Evolutionary conservation across 768 basidiomycete genomes (phyloP).

Genomic region (Phylloporus sp.): DNA sequence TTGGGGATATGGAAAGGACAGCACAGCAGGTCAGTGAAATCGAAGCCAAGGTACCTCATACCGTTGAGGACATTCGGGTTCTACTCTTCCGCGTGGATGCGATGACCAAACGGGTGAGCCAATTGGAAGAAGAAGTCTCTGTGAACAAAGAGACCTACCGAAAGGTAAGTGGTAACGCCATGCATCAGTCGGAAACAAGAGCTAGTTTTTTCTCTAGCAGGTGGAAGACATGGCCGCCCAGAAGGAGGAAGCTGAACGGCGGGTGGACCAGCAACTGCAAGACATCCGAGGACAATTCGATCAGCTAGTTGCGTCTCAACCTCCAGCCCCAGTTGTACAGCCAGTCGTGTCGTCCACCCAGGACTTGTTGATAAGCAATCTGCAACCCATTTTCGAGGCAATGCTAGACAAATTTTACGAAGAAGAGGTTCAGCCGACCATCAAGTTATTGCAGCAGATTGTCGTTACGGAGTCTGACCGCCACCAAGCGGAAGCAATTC

Average conservation of each 20-base stretch:
- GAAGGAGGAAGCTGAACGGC: constrained; percentile 11
- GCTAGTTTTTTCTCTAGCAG: constrained; percentile 13
- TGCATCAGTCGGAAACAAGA: neutral
- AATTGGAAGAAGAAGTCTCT: constrained; percentile 23
- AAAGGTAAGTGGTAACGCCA: constrained; percentile 13
- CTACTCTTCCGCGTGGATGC: constrained; percentile 24
- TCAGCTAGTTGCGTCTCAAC: constrained; percentile 9
- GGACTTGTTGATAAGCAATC: constrained; percentile 14
- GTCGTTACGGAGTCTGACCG: constrained; percentile 14
- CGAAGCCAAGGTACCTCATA: constrained; percentile 20
- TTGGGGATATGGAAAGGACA: constrained; percentile 17
- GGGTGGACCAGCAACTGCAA: constrained; percentile 12
- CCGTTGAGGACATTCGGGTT: constrained; percentile 23
- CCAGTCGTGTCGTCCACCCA: neutral
- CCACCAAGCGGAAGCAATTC: constrained; percentile 20
- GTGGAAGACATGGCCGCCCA: constrained; percentile 14
- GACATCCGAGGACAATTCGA: constrained; percentile 17
- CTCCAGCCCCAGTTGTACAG: neutral
- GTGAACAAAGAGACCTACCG: constrained; percentile 10
- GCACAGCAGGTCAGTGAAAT: constrained; percentile 16
- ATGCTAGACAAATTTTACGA: constrained; percentile 22
- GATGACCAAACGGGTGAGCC: constrained; percentile 15
- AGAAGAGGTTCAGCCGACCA: constrained; percentile 18
- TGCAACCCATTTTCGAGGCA: constrained; percentile 18
- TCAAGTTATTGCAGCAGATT: constrained; percentile 9